Evolutionary conservation across 164 flowering plant species (phyloP).

Genomic region (Macadamia tetraphylla): DNA sequence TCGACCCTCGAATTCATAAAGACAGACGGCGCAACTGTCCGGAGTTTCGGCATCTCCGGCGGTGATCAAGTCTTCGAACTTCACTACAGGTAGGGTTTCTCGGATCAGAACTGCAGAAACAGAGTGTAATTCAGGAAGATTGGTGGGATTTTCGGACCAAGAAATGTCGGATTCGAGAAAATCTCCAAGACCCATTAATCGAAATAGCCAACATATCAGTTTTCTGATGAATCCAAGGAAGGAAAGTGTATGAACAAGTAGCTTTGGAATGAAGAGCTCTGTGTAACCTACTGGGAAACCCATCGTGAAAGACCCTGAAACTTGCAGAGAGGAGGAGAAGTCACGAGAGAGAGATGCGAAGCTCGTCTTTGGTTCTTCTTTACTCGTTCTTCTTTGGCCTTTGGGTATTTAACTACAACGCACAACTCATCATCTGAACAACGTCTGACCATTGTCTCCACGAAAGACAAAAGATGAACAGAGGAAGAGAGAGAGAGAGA

Average conservation of each 20-base stretch:
- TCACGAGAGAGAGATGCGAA: conserved; percentile 4
- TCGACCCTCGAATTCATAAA: conserved; percentile 49
- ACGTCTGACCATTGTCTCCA: too few species aligned
- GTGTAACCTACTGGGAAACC: conserved; percentile 55
- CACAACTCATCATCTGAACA: too few species aligned
- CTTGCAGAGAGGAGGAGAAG: neutral
- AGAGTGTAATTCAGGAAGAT: conserved; percentile 12
- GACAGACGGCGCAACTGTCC: conserved; percentile 80
- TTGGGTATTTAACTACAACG: too few species aligned
- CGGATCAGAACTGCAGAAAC: conserved; percentile 40
- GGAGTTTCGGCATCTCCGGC: conserved; percentile 20
- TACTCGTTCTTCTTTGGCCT: too few species aligned
- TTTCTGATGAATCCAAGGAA: conserved; percentile 34
- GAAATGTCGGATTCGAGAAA: conserved; percentile 43
- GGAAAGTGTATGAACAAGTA: conserved; percentile 37
- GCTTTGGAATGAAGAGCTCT: conserved; percentile 48
- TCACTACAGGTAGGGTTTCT: conserved; percentile 56
- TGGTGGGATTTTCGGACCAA: conserved; percentile 17
- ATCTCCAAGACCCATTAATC: conserved; percentile 32
- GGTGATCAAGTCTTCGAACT: conserved; percentile 34
- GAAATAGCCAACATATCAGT: conserved; percentile 29
- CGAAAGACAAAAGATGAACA: too few species aligned
- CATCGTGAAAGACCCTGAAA: conserved; percentile 16
- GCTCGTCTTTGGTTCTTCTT: too few species aligned
- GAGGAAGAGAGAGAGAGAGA: too few species aligned